Evolutionary conservation across 2,329 filamentous ascomycete genomes (phyloP), one percentile per base, ranked within the genome.

Genomic region (Fusarium sp.): DNA sequence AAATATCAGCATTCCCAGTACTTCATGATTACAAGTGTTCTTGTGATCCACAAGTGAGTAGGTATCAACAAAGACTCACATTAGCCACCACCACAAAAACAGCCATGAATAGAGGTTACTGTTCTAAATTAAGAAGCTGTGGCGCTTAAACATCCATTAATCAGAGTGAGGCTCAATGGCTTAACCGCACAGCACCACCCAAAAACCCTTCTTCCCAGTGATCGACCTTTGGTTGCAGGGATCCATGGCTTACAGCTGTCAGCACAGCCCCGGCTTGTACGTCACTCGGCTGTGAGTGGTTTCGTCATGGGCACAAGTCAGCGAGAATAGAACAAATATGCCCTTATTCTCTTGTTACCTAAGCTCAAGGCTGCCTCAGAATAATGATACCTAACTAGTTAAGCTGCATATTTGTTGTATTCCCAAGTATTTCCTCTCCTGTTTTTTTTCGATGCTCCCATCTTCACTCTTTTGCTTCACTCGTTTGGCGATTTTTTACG

Each of bases 251-350:
- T 58, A 63, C 61, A 65, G 63, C 72, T 68, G 67, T 67, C 69
- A 77, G 76, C 76, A 78, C 75, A 72, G 76, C 76, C 76, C 74
- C 75, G 44, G 73, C 33, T 66, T 75, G 72, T 77, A 78, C 76
- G 76, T 78, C 76, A 78, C 76, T 66, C 57, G 55, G 48, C 67
- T 62, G 55, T 69, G 67, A 64, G 71, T 55, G 73, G 72, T 66
- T 74, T 74, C 64, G 72, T 77, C 70, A 72, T 69, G 62, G 62
- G 47, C 45, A 66, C 58, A 55, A 75, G 65, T 75, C 74, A 73
- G 73, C 41, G 26, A 57, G 51, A 70, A 70, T 52, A 63, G 52
- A 62, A 47, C 20, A 55, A 41, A 41, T 51, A 28, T 47, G 31
- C 36, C 49, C 54, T 65, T 65, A 33, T 45, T 45, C 28, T 49